Conservation (phyloP, 495 filamentous ascomycete genomes). For the Penicillium flavigenum region DNA sequence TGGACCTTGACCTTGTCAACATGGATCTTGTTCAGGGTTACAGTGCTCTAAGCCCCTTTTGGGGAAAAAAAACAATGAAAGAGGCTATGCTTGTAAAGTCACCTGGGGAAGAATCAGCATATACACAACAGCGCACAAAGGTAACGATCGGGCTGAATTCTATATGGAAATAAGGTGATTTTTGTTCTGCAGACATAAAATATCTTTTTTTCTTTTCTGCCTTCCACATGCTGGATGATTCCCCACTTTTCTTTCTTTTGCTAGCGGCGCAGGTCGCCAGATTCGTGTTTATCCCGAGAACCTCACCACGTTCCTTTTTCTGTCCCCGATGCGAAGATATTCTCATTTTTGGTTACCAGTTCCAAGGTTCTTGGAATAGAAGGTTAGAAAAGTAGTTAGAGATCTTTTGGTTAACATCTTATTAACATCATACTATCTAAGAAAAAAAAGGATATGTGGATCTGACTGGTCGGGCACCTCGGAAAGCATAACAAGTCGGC, state of each 20-base stretch:
- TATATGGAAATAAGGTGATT: neutral
- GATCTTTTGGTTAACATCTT: neutral
- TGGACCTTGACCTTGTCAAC: neutral
- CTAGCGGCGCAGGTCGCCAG: slow-evolving; percentile 36
- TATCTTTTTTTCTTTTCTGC: neutral
- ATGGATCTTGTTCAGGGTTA: slow-evolving; percentile 6
- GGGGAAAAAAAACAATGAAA: neutral
- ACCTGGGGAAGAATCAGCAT: neutral
- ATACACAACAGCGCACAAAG: neutral
- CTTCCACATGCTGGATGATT: slow-evolving; percentile 8
- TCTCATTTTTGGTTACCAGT: neutral
- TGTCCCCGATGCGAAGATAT: neutral
- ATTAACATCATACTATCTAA: neutral
- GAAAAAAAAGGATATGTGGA: slow-evolving; percentile 3
- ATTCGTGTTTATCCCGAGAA: slow-evolving; percentile 30
- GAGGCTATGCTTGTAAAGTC: neutral
- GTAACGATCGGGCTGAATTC: neutral
- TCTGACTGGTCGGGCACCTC: slow-evolving; percentile 20
- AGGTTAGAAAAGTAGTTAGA: neutral
- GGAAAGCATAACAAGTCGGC: slow-evolving; percentile 15
- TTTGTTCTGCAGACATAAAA: neutral
- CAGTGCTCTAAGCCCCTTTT: neutral
- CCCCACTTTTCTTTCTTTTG: slow-evolving; percentile 27
- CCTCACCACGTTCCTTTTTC: slow-evolving; percentile 10
- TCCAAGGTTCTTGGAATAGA: slow-evolving; percentile 4